A percentile compares a stretch with the other conserved stretches of the same genome.
Evolutionary conservation across 1,139 yeast species (phyloP).

Genomic region (Candida glucosophila): DNA sequence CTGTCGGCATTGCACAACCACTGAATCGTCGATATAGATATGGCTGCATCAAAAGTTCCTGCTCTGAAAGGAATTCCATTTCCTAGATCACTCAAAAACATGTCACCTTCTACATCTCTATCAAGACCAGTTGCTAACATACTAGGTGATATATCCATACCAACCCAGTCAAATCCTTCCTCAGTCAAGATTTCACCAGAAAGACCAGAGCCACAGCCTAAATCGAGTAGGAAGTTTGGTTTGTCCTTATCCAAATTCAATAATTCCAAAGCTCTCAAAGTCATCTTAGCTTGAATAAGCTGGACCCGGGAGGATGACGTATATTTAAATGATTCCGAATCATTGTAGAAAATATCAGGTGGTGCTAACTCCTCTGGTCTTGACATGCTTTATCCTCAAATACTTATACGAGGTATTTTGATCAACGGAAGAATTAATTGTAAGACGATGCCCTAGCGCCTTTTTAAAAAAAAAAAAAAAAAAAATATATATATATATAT

Average conservation of each 20-base stretch:
- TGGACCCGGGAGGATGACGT: conserved; percentile 93
- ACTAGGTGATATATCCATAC: conserved; percentile 93
- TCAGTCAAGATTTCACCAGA: conserved; percentile 91
- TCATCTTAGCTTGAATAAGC: conserved; percentile 96
- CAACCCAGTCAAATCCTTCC: conserved; percentile 93
- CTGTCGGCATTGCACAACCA: conserved; percentile 98
- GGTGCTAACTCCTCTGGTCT: conserved; percentile 98
- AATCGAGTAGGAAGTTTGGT: conserved; percentile 73
- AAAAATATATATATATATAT: too few relatives aligned
- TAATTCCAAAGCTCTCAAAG: conserved; percentile 83
- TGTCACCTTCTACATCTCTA: conserved; percentile 87
- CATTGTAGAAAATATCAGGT: conserved; percentile 92
- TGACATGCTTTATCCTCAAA: conserved; percentile 51
- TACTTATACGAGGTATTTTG: too few relatives aligned
- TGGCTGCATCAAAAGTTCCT: conserved; percentile 95
- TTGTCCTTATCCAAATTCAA: conserved; percentile 56
- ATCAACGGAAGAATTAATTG: too few relatives aligned
- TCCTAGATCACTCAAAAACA: conserved; percentile 88
- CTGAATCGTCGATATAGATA: conserved; percentile 90
- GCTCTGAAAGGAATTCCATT: conserved; percentile 91
- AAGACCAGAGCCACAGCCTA: conserved; percentile 98
- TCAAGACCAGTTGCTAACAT: conserved; percentile 95
- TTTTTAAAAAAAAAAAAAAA: too few relatives aligned
- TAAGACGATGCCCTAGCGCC: too few relatives aligned
- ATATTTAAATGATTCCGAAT: conserved; percentile 79